Percentiles rank a stretch among this genome's conserved stretches.
These are phyloP conservation scores for Cruciata laevipes DNA, from an alignment of 257 asterid genomes.

Conservation along the genomic window DNA sequence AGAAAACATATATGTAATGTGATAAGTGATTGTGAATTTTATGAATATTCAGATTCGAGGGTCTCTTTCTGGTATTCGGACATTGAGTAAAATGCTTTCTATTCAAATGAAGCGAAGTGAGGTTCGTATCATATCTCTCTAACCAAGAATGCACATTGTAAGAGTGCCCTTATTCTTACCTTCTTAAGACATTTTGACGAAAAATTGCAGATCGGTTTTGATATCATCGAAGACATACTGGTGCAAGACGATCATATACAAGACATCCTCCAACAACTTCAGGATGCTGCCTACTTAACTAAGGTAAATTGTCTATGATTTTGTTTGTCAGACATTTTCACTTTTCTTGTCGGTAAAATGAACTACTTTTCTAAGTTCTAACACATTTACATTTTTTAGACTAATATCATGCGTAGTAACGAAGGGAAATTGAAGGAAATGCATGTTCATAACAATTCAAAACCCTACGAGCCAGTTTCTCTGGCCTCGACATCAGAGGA, in stretches of 20 bases:
- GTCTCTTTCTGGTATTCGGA: slow-evolving; percentile 74
- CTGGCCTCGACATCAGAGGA: slow-evolving; percentile 45
- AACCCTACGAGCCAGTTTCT: slow-evolving; percentile 32
- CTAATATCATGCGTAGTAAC: slow-evolving; percentile 64
- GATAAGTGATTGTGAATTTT: not conserved
- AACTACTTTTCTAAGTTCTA: not conserved
- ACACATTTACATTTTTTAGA: slow-evolving; percentile 39
- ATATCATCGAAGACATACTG: slow-evolving; percentile 73
- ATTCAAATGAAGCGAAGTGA: slow-evolving; percentile 72
- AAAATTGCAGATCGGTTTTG: slow-evolving; percentile 60
- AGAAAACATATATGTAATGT: not conserved
- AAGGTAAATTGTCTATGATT: slow-evolving; percentile 42
- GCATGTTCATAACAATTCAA: slow-evolving; percentile 38
- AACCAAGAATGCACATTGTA: slow-evolving; percentile 1
- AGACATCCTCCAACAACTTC: slow-evolving; percentile 78
- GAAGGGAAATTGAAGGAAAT: slow-evolving; percentile 54
- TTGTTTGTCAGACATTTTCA: not conserved
- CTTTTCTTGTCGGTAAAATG: not conserved
- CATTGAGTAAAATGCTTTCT: slow-evolving; percentile 76
- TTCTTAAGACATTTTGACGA: not conserved
- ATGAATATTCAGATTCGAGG: slow-evolving; percentile 20
- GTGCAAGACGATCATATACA: slow-evolving; percentile 76
- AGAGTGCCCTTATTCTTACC: slow-evolving; percentile 1
- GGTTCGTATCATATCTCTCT: slow-evolving; percentile 33
- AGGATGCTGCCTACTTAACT: slow-evolving; percentile 84